Evolutionary conservation across 2,329 filamentous ascomycete species (phyloP), one percentile per base, ranked within the genome.

Genomic region (Fusarium ambrosium): DNA sequence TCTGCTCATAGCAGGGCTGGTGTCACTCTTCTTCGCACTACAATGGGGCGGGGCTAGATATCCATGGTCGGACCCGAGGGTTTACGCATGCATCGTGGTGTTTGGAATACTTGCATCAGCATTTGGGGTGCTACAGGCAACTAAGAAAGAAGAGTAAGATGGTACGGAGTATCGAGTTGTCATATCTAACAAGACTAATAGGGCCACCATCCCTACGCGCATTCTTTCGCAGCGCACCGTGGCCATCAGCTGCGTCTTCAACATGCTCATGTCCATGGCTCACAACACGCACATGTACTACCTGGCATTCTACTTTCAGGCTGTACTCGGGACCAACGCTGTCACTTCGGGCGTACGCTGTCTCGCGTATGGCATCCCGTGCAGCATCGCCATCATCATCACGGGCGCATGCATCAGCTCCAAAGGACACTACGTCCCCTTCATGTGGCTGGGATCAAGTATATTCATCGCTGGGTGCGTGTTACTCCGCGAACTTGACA

Each of bases 401-500:
- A 63, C 64, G 1, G 75, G 73, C 9, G 48, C 53, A 0, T 37
- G 67, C 1, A 62, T 76, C 4, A 70, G 64, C 10, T 18, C 24
- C 1, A 53, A 45, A 13, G 73, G 73, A 8, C 65, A 71, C 24
- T 76, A 77, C 16, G 73, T 75, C n/a, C 74, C 75, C 0, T 77
- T 73, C 11, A 73, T 77, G 68, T 67, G 71, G 43, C 9, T 70
- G 1, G 70, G 75, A 0, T 58, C 75, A 8, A 37, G 43, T 2
- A 58, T 77, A 6, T 75, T 77, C 51, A 60, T 66, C 36, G 24
- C 64, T 1, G 74, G 70, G 0, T 60, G 68, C 9, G 75, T 59
- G 0, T 63, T 77, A 3, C 55, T 75, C 4, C 56, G 24, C 4
- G 36, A 58, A 10, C 20, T 87, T 2, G 70, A 74, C 20, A 70